A percentile compares a stretch with the other conserved stretches of the same genome.
These are phyloP conservation scores for apple (Malus domestica) DNA, from an alignment of 306 rosid genomes.

Conservation along the genomic window DNA sequence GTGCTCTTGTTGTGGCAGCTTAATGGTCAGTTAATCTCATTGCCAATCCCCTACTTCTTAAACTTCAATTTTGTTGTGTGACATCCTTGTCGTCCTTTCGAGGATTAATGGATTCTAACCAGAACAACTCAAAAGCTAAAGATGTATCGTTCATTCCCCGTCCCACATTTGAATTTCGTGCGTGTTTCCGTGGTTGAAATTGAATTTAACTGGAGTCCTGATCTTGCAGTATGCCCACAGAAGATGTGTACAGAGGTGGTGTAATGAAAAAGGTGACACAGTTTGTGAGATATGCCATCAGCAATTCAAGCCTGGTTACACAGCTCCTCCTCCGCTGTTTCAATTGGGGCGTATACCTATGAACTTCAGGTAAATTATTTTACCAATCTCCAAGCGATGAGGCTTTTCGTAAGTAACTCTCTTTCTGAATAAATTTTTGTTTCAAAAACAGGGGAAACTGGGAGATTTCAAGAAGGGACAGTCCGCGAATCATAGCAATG, in stretches of 20 bases:
- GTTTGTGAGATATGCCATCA: constrained; percentile 92
- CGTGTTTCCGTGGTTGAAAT: neutral
- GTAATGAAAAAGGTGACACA: constrained; percentile 92
- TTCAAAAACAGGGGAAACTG: constrained; percentile 69
- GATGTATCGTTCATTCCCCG: neutral
- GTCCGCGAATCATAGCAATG: constrained; percentile 72
- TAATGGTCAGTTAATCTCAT: constrained; percentile 50
- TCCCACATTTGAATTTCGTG: neutral
- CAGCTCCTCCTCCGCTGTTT: constrained; percentile 87
- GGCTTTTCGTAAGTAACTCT: neutral
- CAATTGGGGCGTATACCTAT: constrained; percentile 83
- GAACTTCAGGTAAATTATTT: constrained; percentile 67
- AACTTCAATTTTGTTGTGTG: neutral
- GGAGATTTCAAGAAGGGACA: constrained; percentile 83
- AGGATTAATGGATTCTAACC: neutral
- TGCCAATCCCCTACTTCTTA: neutral
- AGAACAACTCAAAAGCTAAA: neutral
- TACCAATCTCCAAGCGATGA: neutral
- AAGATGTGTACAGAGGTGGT: constrained; percentile 87
- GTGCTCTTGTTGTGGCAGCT: constrained; percentile 95
- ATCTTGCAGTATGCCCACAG: constrained; percentile 88
- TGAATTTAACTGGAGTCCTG: neutral
- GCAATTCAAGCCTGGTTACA: constrained; percentile 85
- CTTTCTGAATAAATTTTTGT: neutral
- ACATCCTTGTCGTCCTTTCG: neutral